phyloP scores from a whole-genome alignment of 1,139 yeast genomes.

The Hansenula sp. region DNA sequence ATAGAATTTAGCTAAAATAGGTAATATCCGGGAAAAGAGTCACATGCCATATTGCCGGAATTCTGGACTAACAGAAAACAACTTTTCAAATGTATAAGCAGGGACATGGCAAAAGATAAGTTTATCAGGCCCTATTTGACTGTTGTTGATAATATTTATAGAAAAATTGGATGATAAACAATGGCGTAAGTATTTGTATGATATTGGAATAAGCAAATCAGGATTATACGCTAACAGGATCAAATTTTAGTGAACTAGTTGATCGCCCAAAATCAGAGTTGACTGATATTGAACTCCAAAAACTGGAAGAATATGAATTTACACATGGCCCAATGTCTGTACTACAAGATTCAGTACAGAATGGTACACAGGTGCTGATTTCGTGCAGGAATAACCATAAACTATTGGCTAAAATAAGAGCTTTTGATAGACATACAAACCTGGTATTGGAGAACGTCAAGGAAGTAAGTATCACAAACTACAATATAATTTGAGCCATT shows the following conservation, averaged over 20 bases:
- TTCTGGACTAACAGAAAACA: no score
- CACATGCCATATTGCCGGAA: no score
- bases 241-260: slow-evolving; percentile 48
- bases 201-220: neutral
- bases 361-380: slow-evolving; percentile 74
- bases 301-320: slow-evolving; percentile 87
- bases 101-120: neutral
- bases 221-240: slow-evolving; percentile 9
- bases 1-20: neutral
- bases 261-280: slow-evolving; percentile 78
- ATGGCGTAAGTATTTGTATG: slow-evolving; percentile 18
- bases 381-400: slow-evolving; percentile 93
- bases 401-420: slow-evolving; percentile 83
- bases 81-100: neutral
- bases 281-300: slow-evolving; percentile 73
- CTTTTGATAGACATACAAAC: slow-evolving; percentile 94
- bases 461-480: slow-evolving; percentile 40
- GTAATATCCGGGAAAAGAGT: neutral
- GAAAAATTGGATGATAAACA: neutral
- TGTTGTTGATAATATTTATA: no score
- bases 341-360: slow-evolving; percentile 73
- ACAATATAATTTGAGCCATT: neutral
- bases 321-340: slow-evolving; percentile 89
- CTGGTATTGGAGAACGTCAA: slow-evolving; percentile 90
- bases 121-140: no score